Base-by-base conservation (phyloP, 208 protist genomes). In the Chromosphaera perkinsii region DNA sequence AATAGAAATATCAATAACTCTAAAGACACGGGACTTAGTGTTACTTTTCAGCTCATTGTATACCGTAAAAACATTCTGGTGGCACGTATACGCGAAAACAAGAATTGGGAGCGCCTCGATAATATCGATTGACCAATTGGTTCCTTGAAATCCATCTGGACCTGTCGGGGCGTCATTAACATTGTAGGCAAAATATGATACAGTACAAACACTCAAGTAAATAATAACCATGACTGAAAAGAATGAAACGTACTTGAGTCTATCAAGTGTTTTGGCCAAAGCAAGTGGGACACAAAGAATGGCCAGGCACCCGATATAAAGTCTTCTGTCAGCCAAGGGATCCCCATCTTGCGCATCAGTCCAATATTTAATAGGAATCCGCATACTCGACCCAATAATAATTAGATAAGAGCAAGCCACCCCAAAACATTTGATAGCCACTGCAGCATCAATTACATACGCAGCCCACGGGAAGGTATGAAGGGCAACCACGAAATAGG, bases 361-460 rank as follows among this genome's bases (percentile, higher is more conserved):
- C n/a, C 54, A 51, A 49, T 20, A 64, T 5, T 2, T 27, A 1
- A 72, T 33, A 2, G 55, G 51, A 26, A 42, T 36, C 5, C 64
- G 48, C 12, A 78, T 7, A 22, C 31, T 43, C 59, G 68, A 55
- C 12, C 51, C 69, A 7, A 71, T 32, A 35, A 76, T 39, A 24
- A 78, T 47, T 1, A 76, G 57, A 42, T 72, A 78, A 24, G 61
- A 72, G 4, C 42, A 58, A n/a, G 65, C 54, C 32, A 78, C 73
- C 32, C 73, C 73, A 47, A 76, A 76, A 43, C 64, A 73, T 33
- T 73, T 69, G 68, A 72, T 35, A 3, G 36, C 37, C 20, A 75
- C 51, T 14, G 40, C 47, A 2, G 52, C 1, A 29, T 74, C 64
- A 14, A 80, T 45, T n/a, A 65, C 5, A 24, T 60, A 39, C 37